Conservation (phyloP, 352 stramenopile species). For the Phytophthora multivora region DNA sequence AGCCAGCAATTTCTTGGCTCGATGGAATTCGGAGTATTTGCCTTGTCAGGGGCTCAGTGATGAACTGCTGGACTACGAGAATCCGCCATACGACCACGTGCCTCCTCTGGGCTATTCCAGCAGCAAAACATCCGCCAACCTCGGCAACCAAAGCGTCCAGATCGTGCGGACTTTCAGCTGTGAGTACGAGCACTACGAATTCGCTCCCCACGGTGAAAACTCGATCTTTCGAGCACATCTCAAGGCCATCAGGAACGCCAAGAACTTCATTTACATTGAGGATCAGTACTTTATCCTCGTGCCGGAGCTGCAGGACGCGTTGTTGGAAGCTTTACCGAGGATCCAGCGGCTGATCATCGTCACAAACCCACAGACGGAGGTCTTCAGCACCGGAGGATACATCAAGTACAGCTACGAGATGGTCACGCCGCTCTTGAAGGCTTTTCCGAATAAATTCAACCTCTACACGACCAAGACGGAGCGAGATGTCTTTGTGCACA, state of each 20-base stretch:
- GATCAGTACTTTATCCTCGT: conserved; percentile 42
- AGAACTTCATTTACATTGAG: conserved; percentile 38
- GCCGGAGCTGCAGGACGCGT: conserved; percentile 40
- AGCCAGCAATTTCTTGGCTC: conserved; percentile 49
- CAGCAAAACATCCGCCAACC: conserved; percentile 6
- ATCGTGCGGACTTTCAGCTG: conserved; percentile 70
- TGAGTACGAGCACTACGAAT: conserved; percentile 49
- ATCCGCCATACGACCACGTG: conserved; percentile 31
- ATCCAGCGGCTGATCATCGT: conserved; percentile 57
- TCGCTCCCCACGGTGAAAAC: conserved; percentile 54
- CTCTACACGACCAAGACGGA: conserved; percentile 42
- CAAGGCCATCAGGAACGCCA: conserved; percentile 47
- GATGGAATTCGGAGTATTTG: conserved; percentile 49
- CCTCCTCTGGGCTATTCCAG: conserved; percentile 9
- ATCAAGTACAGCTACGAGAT: conserved; percentile 56
- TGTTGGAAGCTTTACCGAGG: conserved; percentile 44
- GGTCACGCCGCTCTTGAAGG: conserved; percentile 39
- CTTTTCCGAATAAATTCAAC: conserved; percentile 15
- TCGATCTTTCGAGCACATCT: conserved; percentile 47
- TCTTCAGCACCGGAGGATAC: conserved; percentile 31
- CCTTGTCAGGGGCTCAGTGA: conserved; percentile 28
- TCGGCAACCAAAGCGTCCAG: conserved; percentile 42
- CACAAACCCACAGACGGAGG: conserved; percentile 30
- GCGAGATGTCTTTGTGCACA: conserved; percentile 53
- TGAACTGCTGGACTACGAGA: conserved; percentile 48